Conservation (phyloP, 2,329 filamentous ascomycete genomes). For the Fusarium sp. region DNA sequence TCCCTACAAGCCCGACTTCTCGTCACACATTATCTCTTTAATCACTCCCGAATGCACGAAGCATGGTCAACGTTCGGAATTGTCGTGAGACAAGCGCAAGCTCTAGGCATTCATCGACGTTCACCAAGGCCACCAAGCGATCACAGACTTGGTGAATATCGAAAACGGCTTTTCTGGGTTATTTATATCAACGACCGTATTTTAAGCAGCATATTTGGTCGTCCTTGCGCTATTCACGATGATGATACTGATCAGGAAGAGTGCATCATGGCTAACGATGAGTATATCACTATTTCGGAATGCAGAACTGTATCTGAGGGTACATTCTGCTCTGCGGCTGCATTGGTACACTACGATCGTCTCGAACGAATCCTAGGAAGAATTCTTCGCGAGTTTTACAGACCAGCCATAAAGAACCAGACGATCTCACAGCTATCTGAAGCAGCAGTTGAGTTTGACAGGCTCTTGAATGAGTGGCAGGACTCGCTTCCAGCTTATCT, state of each 20-base stretch:
- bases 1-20: not conserved
- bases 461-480: not conserved
- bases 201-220: not conserved
- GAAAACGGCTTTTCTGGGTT: not conserved
- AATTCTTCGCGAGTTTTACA: not conserved
- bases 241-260: not conserved
- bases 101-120: not conserved
- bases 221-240: not conserved
- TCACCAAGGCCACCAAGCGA: not conserved
- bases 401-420: not conserved
- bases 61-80: not conserved
- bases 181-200: not conserved
- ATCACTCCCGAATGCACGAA: not conserved
- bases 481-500: not conserved
- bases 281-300: not conserved
- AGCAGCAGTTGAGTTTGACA: not conserved
- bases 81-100: not conserved
- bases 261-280: not conserved
- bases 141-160: not conserved
- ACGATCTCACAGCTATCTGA: not conserved
- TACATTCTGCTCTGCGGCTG: not conserved
- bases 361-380: not conserved
- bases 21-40: not conserved
- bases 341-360: not conserved
- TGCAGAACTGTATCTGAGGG: not conserved